Conservation (phyloP, 768 basidiomycete genomes). For the Mrakia hoshinonis region DNA sequence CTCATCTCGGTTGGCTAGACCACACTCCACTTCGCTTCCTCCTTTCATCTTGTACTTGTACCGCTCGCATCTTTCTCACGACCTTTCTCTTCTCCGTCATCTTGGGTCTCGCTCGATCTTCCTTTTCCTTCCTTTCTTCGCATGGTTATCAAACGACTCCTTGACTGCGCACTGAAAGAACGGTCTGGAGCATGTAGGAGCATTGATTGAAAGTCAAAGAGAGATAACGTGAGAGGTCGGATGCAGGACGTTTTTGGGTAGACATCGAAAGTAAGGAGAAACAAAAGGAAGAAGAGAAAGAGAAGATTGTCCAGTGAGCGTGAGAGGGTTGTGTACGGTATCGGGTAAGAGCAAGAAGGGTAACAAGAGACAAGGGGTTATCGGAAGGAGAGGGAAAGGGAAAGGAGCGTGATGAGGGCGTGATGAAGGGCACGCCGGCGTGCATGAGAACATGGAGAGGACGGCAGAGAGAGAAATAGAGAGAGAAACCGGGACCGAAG, state of each 20-base stretch:
- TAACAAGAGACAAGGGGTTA: too few species aligned
- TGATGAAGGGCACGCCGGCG: background rate
- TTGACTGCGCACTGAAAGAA: too few species aligned
- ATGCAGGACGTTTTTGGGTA: slow-evolving; percentile 55
- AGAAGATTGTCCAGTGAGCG: slow-evolving; percentile 17
- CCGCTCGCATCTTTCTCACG: background rate
- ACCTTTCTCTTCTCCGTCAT: background rate
- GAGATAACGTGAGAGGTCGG: slow-evolving; percentile 8
- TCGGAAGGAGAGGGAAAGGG: too few species aligned
- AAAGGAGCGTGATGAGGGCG: background rate
- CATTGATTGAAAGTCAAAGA: too few species aligned
- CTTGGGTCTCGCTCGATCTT: too few species aligned
- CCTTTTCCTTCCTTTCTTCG: too few species aligned
- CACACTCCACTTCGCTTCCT: background rate
- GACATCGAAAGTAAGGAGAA: slow-evolving; percentile 58
- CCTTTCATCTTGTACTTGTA: background rate
- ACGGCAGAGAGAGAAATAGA: slow-evolving; percentile 39
- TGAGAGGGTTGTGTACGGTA: too few species aligned
- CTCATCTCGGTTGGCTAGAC: background rate
- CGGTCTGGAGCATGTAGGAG: too few species aligned
- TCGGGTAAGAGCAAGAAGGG: too few species aligned
- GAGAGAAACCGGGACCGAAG: too few species aligned
- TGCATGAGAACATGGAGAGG: slow-evolving; percentile 1
- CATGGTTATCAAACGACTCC: too few species aligned
- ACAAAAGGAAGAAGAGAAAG: slow-evolving; percentile 24